Base-by-base conservation (phyloP, 352 stramenopile species). In the Globisporangium echinulatum region DNA sequence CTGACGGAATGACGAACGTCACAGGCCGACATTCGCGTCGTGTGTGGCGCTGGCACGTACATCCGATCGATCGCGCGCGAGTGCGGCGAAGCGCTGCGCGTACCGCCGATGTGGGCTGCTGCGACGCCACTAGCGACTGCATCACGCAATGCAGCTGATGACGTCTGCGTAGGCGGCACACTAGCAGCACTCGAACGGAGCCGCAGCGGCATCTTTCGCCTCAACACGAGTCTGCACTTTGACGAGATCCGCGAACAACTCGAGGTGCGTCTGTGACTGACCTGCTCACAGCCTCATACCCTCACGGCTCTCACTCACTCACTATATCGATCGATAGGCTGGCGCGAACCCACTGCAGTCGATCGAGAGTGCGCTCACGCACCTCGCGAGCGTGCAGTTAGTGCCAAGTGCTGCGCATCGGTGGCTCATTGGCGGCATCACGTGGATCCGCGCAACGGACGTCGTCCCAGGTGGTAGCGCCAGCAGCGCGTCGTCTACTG, bases 11-110 rank as follows among this genome's bases (percentile, higher is more conserved):
- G 7, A 55, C 10, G 19, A 40, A 44, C 25, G 15, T 38, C 9
- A 3, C 39, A 73, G 64, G 71, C 62, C 5, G 79, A 67, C 3
- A 79, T 96, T 39, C 60, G 67, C 15, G 84, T 94, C 39, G 69
- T 66, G 4, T 96, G 86, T 58, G 84, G 74, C 46, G 74, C 71
- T 40, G 86, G 86, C 15, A 96, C 86, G 14, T 96, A 96, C 65
- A 92, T 96, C 59, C 82, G 86, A 15, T 94, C 84, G 5, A 96
- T 96, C 57, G 86, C 86, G 1, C 79, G 86, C 6, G 86, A 96
- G 61, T 92, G 82, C 44, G 86, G 86, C 7, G 84, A 96, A 56
- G 71, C 69, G 15, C 59, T 94, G 7, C 9, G 77, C 43, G 58
- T 86, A 4, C 79, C 81, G 15, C 49, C 44, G 40, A 44, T 14